Evolutionary conservation across 2,329 filamentous ascomycete species (phyloP).

Genomic region (Chrysoporthe austroafricana): DNA sequence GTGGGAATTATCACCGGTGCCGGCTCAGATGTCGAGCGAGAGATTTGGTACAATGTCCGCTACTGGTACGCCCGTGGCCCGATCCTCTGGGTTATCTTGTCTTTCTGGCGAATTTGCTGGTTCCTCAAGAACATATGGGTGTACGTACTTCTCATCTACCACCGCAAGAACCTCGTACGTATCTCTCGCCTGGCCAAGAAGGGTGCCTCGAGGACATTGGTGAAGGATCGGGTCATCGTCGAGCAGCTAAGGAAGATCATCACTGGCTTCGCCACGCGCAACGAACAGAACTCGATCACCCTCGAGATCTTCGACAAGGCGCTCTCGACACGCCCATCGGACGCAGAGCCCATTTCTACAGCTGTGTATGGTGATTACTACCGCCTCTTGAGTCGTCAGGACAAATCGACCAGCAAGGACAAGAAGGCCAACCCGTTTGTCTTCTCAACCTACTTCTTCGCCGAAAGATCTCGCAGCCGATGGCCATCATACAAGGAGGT

Average conservation of each 20-base stretch:
- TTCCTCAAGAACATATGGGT: slow-evolving; percentile 39
- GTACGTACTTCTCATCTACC: slow-evolving; percentile 39
- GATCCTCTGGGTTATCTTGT: slow-evolving; percentile 35
- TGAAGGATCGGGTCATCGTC: slow-evolving; percentile 36
- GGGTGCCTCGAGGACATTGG: slow-evolving; percentile 37
- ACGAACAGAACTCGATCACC: slow-evolving; percentile 34
- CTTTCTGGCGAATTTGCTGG: slow-evolving; percentile 40
- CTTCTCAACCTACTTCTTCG: slow-evolving; percentile 36
- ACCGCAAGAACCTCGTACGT: slow-evolving; percentile 38
- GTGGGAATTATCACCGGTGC: slow-evolving; percentile 41
- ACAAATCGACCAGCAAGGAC: slow-evolving; percentile 27
- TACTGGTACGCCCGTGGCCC: slow-evolving; percentile 33
- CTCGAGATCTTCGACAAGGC: slow-evolving; percentile 38
- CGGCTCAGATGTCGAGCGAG: slow-evolving; percentile 41
- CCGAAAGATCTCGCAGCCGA: slow-evolving; percentile 28
- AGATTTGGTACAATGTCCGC: slow-evolving; percentile 41
- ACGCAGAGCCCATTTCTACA: slow-evolving; percentile 32
- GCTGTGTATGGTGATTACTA: slow-evolving; percentile 37
- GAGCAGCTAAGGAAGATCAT: slow-evolving; percentile 38
- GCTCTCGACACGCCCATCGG: slow-evolving; percentile 32
- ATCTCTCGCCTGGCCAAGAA: slow-evolving; percentile 40
- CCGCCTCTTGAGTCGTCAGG: slow-evolving; percentile 34
- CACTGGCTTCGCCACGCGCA: slow-evolving; percentile 38
- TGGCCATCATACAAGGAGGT: slow-evolving; percentile 37
- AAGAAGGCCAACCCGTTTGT: slow-evolving; percentile 28